Evolutionary conservation across 768 basidiomycete genomes (phyloP), one percentile per base, ranked within the genome.

Genomic region (Boletus sp.): DNA sequence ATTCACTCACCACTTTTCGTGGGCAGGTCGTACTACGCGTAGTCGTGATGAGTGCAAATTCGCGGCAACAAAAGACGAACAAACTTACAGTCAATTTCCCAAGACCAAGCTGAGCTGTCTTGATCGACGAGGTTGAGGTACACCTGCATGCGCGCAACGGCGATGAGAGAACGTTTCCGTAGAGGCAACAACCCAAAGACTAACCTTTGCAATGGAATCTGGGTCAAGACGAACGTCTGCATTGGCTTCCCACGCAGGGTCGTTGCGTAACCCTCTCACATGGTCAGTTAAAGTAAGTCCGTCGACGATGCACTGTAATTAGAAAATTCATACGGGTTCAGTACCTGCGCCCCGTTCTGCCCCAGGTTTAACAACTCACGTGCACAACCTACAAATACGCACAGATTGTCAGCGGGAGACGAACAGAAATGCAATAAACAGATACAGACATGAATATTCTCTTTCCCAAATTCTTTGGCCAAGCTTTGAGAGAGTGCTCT

Each of bases 61-160:
- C n/a, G 28, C 2, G 7, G 18, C 12, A 37, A 45, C 2, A 36
- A 4, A 33, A 44, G 8, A 11, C 14, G 7, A 44, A 20, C 18
- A 47, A 3, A 73, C 87, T 75, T 65, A 90, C 89, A 74, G 60
- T 91, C 89, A 30, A 92, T 76, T 66, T 91, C 89, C 87, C 88
- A 92, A 9, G 87, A 85, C 86, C 82, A 88, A 7, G 86, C 80
- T 40, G 86, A 86, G 30, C 82, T 78, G 51, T 88, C 86, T 71
- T 90, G 90, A 50, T 83, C 80, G 7, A 76, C 80, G 20, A 92
- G 81, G 65, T 81, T 82, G 35, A 87, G 71, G 64, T 90, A 89
- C 1, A 84, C 73, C 89, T 90, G 58, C 10, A 49, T 18, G 29
- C 17, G 18, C 35, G 5, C 36, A 35, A 18, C 20, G 33, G 44